Conservation (phyloP, 176 grass and related monocot species). For the Zea luxurians region DNA sequence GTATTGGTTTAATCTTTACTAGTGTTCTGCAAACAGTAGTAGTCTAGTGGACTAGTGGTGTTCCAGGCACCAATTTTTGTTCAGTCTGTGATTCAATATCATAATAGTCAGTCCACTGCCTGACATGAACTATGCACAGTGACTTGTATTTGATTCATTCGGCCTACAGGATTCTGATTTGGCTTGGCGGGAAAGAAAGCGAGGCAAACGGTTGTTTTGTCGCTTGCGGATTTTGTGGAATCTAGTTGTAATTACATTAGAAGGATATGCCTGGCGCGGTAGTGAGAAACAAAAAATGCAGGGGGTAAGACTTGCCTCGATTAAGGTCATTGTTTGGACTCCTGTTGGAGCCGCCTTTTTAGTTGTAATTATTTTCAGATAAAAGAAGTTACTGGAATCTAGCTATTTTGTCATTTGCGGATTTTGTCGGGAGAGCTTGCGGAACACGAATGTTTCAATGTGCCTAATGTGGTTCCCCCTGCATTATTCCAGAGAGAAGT, state of each 20-base stretch:
- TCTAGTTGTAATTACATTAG: background rate
- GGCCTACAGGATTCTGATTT: background rate
- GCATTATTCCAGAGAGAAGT: too few relatives aligned
- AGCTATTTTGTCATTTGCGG: background rate
- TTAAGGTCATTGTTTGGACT: too few relatives aligned
- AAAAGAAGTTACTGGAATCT: background rate
- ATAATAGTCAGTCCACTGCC: background rate
- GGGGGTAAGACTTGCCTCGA: too few relatives aligned
- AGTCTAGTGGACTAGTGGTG: background rate
- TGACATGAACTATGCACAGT: constrained; percentile 2
- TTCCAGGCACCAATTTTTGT: background rate
- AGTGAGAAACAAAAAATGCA: too few relatives aligned
- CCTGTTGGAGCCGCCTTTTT: background rate
- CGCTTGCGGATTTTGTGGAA: background rate
- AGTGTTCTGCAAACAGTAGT: background rate
- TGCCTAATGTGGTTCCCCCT: background rate
- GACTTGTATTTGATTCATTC: background rate
- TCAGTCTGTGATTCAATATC: background rate
- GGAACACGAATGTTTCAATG: background rate
- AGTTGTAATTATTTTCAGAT: background rate
- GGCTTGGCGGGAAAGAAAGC: background rate
- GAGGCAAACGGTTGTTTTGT: background rate
- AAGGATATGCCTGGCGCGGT: too few relatives aligned
- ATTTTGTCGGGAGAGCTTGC: background rate
- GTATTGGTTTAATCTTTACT: background rate